Evolutionary conservation across 2,329 filamentous ascomycete genomes (phyloP), one percentile per base, ranked within the genome.

Genomic region (Cylindrodendrum hubeiense): DNA sequence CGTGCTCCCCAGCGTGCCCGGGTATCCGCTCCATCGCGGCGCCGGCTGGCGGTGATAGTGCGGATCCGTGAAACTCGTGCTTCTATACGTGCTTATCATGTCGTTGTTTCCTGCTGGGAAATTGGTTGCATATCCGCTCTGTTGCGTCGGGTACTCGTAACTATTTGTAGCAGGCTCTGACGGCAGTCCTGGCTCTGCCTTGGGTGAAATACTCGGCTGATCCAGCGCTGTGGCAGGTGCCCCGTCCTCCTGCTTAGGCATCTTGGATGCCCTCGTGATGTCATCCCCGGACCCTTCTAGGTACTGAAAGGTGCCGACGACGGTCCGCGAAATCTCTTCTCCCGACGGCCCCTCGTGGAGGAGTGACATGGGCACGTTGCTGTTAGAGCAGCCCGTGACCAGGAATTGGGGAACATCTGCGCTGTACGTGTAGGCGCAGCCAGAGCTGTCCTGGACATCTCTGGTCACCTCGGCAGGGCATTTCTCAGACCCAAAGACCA

Each of bases 401-500:
- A 85, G 71, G 43, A 83, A 79, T 68, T 85, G 86, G 50, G 95
- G 95, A 33, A 91, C 92, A 61, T 93, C 90, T 43, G 90, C 89
- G 49, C 87, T 89, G 71, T 97, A 85, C 30, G 87, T 86, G 79
- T 96, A 97, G 67, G 90, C 87, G 77, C 88, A 93, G 21, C 88
- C 87, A 70, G 87, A 81, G 58, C 78, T 80, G 66, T 90, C 87
- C 80, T 83, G 88, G 71, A 80, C 85, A 76, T 82, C 81, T 76
- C 91, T 90, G 49, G 88, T 85, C 24, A 94, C 84, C 60, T 90
- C 86, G 59, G 78, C 75, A 1, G 77, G 72, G 78, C 90, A 91
- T 78, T 90, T 90, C 73, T 92, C 89, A n/a, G 87, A 85, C n/a
- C 93, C 94, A 79, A 97, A 97, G 50, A 90, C 87, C 59, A 97